These are phyloP conservation scores for Starmerella apis DNA, from an alignment of 805 yeast species.

Conservation along the genomic window DNA sequence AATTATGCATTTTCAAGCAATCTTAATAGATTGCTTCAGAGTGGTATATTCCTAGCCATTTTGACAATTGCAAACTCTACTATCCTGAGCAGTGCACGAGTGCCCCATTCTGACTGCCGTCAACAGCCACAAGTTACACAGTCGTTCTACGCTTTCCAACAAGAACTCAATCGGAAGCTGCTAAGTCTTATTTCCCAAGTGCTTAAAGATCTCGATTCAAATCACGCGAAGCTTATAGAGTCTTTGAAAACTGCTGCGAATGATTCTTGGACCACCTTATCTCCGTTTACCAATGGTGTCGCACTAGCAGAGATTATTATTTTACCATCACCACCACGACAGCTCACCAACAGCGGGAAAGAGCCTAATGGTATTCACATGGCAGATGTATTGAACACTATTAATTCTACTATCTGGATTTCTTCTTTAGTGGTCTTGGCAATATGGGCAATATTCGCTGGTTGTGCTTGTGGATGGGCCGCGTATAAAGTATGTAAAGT, in stretches of 20 bases:
- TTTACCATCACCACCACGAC: neutral
- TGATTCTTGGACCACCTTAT: neutral
- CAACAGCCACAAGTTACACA: too few relatives aligned
- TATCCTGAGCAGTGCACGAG: neutral
- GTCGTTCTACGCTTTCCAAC: neutral
- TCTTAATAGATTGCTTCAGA: neutral
- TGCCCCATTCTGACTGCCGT: too few relatives aligned
- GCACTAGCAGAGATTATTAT: slow-evolving; percentile 3
- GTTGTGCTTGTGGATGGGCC: neutral
- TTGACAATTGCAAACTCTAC: slow-evolving; percentile 7
- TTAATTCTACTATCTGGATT: neutral
- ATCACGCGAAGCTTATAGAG: neutral
- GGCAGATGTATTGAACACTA: neutral
- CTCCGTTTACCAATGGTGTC: slow-evolving; percentile 8
- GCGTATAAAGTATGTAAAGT: neutral
- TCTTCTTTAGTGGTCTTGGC: neutral
- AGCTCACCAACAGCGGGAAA: neutral
- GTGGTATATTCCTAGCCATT: neutral
- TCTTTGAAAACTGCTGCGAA: neutral
- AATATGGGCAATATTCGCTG: neutral
- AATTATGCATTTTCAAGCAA: neutral
- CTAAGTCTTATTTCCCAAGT: neutral
- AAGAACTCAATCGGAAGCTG: neutral
- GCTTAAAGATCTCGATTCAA: neutral
- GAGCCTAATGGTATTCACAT: neutral